Conservation (phyloP, 2,329 filamentous ascomycete genomes). For the Colletotrichum scovillei region DNA sequence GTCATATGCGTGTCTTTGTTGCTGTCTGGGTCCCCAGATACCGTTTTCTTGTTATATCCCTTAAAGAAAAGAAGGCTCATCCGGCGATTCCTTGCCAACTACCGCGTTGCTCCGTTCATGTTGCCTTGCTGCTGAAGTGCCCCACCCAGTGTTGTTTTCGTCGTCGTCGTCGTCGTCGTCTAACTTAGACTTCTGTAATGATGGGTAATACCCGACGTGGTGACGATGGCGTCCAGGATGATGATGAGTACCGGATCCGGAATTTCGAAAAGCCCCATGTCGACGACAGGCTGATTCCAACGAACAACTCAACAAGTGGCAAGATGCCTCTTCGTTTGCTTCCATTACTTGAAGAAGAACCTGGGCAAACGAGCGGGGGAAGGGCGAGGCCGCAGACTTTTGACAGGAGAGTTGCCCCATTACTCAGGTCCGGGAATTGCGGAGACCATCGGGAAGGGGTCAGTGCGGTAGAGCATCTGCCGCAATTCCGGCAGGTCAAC, state of each 20-base stretch:
- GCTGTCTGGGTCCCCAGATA: background rate
- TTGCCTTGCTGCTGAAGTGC: background rate
- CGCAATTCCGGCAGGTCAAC: slow-evolving; percentile 3
- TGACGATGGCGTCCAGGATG: background rate
- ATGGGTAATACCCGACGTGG: background rate
- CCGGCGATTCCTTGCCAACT: slow-evolving; percentile 6
- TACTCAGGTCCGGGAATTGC: slow-evolving; percentile 6
- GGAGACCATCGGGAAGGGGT: slow-evolving; percentile 14
- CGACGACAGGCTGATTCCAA: background rate
- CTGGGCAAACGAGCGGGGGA: background rate
- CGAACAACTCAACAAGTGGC: background rate
- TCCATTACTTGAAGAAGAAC: background rate
- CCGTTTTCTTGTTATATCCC: slow-evolving; percentile 1
- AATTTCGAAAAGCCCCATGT: background rate
- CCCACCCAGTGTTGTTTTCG: background rate
- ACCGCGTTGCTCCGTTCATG: background rate
- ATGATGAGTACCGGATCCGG: background rate
- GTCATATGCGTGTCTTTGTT: slow-evolving; percentile 20
- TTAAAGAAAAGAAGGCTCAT: slow-evolving; percentile 14
- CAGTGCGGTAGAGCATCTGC: slow-evolving; percentile 2
- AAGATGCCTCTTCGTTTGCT: background rate
- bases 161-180: background rate
- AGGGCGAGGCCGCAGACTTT: slow-evolving; percentile 9
- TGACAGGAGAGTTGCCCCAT: background rate
- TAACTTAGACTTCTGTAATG: background rate